Evolutionary conservation across 192 early-diverging fungal genomes (phyloP).

Genomic region (Backusella tuberculispora): DNA sequence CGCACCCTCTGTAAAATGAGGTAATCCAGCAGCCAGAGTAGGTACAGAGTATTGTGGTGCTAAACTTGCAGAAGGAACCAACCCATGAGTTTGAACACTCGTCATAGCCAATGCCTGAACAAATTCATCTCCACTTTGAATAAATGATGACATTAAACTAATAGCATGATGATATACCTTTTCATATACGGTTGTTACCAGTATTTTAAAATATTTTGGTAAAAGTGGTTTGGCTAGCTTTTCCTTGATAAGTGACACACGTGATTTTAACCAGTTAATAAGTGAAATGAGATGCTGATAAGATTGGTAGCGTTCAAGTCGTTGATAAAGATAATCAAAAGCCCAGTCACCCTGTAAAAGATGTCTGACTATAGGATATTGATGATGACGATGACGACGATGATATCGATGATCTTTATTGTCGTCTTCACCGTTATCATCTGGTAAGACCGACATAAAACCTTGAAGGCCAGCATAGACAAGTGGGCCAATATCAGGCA

Average conservation of each 20-base stretch:
- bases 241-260: conserved; percentile 68
- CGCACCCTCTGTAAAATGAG: conserved; percentile 90
- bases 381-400: conserved; percentile 59
- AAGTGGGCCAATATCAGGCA: conserved; percentile 83
- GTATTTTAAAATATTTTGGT: conserved; percentile 93
- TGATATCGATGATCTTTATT: conserved; percentile 89
- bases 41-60: conserved; percentile 59
- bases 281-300: conserved; percentile 37
- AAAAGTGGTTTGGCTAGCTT: conserved; percentile 78
- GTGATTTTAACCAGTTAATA: conserved; percentile 73
- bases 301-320: conserved; percentile 59
- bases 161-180: conserved; percentile 70
- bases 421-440: conserved; percentile 72
- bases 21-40: conserved; percentile 91
- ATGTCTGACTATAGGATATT: conserved; percentile 90
- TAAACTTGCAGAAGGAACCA: conserved; percentile 80
- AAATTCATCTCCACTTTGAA: conserved; percentile 65
- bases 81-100: conserved; percentile 83
- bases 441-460: conserved; percentile 77
- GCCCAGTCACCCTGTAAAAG: conserved; percentile 91
- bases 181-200: conserved; percentile 77
- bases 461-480: conserved; percentile 95
- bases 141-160: conserved; percentile 57
- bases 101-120: conserved; percentile 74
- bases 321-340: conserved; percentile 81